Conservation (phyloP, 148 eudicot genomes). For the Mesembryanthemum crystallinum region DNA sequence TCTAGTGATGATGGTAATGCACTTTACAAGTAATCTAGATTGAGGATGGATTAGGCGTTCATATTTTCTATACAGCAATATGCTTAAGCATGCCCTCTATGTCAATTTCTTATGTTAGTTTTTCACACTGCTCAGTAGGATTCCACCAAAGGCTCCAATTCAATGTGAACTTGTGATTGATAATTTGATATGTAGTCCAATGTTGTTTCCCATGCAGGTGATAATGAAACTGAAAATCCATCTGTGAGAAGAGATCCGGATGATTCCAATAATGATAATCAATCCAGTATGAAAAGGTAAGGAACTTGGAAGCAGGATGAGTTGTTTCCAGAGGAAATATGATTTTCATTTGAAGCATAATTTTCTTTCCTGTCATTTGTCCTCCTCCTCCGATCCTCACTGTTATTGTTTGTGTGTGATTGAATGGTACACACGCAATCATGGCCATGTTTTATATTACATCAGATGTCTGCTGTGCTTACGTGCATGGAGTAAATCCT, state of each 20-base stretch:
- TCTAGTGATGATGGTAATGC: conserved; percentile 73
- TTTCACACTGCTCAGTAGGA: too few relatives aligned
- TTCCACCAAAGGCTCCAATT: neutral
- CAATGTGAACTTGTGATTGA: neutral
- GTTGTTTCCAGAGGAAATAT: neutral
- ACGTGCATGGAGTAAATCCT: neutral
- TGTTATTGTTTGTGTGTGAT: neutral
- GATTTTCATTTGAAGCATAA: neutral
- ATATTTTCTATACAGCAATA: neutral
- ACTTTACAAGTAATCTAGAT: neutral
- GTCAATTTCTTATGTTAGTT: neutral
- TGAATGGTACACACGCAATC: neutral
- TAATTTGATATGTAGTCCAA: conserved; percentile 7
- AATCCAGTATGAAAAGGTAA: conserved; percentile 44
- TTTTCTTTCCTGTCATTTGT: neutral
- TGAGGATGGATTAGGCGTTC: neutral
- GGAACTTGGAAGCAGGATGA: conserved; percentile 4
- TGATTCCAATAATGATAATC: conserved; percentile 36
- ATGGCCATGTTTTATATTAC: too few relatives aligned
- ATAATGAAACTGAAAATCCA: conserved; percentile 53
- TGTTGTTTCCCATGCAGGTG: conserved; percentile 45
- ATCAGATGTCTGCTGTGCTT: neutral
- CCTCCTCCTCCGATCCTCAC: neutral
- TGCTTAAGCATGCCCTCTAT: neutral
- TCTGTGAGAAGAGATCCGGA: conserved; percentile 31